Evolutionary conservation across 257 asterid species (phyloP).

Genomic region (Cordia subcordata): DNA sequence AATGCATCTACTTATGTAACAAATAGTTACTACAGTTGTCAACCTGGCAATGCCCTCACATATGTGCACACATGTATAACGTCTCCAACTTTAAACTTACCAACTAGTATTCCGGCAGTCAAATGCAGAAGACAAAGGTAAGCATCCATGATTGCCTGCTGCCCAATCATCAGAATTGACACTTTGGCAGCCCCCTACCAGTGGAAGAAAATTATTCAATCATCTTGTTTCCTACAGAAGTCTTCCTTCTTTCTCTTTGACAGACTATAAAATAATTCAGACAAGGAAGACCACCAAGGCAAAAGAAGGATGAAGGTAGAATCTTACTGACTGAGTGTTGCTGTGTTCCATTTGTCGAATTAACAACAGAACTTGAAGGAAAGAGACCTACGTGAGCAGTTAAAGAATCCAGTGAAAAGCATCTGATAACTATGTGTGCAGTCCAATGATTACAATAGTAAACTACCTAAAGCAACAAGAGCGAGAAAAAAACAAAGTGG

Average conservation of each 20-base stretch:
- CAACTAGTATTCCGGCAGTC: constrained; percentile 97
- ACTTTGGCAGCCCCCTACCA: constrained; percentile 96
- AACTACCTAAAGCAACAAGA: neutral
- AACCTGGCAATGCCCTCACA: neutral
- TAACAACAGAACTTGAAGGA: constrained; percentile 85
- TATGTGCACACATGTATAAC: neutral
- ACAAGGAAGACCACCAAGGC: neutral
- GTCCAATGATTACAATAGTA: too few species aligned
- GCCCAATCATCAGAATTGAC: constrained; percentile 90
- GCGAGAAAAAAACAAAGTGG: constrained; percentile 13
- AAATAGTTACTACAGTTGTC: too few species aligned
- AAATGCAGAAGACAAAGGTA: constrained; percentile 95
- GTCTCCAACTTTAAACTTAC: constrained; percentile 37
- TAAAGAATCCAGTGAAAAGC: constrained; percentile 43
- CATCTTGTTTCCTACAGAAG: too few species aligned
- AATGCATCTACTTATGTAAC: too few species aligned
- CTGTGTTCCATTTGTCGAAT: constrained; percentile 98
- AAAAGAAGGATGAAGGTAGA: neutral
- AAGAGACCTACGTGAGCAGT: constrained; percentile 62
- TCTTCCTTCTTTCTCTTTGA: neutral
- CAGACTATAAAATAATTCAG: neutral
- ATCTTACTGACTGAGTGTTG: constrained; percentile 89
- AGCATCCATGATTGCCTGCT: constrained; percentile 98
- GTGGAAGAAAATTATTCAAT: constrained; percentile 9
- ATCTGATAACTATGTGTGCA: constrained; percentile 7